Percentiles rank a stretch among this genome's conserved stretches.
These are phyloP conservation scores for Candida odintsovae DNA, from an alignment of 805 yeast species.

Conservation along the genomic window DNA sequence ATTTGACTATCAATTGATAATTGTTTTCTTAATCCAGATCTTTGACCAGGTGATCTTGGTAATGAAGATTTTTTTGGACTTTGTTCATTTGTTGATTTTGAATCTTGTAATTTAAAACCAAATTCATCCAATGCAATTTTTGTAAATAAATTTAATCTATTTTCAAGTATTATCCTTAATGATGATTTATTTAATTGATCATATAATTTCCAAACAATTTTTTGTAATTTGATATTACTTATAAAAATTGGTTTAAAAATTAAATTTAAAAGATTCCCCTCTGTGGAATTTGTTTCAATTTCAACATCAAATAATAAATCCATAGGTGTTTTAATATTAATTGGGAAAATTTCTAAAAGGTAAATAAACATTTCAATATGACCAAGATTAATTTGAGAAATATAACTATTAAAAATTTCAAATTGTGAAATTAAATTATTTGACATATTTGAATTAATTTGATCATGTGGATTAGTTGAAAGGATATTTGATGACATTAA, in stretches of 20 bases:
- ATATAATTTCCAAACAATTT: conserved; percentile 7
- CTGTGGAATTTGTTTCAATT: conserved; percentile 1
- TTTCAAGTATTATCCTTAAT: conserved; percentile 11
- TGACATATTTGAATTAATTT: neutral
- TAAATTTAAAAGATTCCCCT: conserved; percentile 5
- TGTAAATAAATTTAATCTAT: conserved; percentile 15
- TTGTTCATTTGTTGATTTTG: neutral
- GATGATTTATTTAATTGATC: conserved; percentile 7
- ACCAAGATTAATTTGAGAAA: neutral
- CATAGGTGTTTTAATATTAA: neutral
- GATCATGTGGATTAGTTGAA: neutral
- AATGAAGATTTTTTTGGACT: neutral
- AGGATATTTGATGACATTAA: neutral
- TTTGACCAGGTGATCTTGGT: neutral
- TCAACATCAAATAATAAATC: conserved; percentile 17
- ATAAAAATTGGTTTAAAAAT: conserved; percentile 17
- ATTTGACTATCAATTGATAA: neutral
- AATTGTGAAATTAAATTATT: neutral
- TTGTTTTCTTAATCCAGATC: neutral
- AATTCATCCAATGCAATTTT: conserved; percentile 2
- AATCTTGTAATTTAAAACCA: neutral
- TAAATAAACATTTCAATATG: conserved; percentile 15
- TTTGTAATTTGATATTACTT: conserved; percentile 8
- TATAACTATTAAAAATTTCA: conserved; percentile 7
- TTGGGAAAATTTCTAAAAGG: conserved; percentile 21